These are phyloP conservation scores for Eucalyptus pumila DNA, from an alignment of 345 rosid species.

Conservation along the genomic window DNA sequence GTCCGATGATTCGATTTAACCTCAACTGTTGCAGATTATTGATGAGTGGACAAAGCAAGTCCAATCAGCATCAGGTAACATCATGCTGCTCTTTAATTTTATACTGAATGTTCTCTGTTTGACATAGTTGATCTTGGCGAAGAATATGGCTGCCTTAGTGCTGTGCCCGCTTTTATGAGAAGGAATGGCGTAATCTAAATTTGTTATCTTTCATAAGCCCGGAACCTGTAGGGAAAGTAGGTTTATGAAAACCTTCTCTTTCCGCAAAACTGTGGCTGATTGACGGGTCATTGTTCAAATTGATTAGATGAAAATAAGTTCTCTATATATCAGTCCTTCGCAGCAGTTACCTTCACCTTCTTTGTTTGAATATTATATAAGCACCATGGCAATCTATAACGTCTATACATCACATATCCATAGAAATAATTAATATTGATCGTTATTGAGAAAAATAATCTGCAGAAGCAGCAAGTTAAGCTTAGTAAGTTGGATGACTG, in stretches of 20 bases:
- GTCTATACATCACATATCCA: background rate
- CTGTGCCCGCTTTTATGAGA: background rate
- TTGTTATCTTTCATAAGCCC: background rate
- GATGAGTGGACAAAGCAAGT: constrained; percentile 87
- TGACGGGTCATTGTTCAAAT: background rate
- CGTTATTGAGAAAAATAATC: background rate
- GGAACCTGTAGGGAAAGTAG: background rate
- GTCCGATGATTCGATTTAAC: background rate
- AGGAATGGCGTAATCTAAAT: background rate
- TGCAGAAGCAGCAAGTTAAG: background rate
- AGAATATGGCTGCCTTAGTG: background rate
- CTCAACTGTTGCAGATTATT: constrained; percentile 34
- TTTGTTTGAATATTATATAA: background rate
- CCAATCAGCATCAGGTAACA: constrained; percentile 53
- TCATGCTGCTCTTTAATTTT: background rate
- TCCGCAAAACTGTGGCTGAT: background rate
- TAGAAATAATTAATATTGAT: background rate
- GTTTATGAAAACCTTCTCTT: background rate
- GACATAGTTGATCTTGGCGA: background rate
- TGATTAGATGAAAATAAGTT: background rate
- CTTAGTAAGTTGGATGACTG: background rate
- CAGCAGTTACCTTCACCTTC: background rate
- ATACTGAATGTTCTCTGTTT: background rate
- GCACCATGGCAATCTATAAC: background rate
- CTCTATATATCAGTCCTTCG: background rate